phyloP scores from a whole-genome alignment of 2,329 filamentous ascomycete genomes.

The Neofusicoccum parvum region DNA sequence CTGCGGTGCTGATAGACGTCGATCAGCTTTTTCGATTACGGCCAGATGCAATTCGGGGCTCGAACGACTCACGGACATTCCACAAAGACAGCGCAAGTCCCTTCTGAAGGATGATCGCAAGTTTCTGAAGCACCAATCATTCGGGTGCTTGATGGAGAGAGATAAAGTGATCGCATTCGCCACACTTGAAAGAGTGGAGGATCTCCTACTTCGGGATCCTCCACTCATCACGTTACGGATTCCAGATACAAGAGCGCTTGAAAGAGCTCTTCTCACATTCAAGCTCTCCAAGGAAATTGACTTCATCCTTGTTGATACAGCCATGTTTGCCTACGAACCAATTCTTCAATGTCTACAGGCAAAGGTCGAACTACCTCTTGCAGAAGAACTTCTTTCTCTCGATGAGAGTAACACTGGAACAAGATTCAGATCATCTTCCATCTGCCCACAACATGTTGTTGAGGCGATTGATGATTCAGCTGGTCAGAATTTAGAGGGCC shows the following conservation, averaged over 20 bases:
- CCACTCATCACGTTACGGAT: slow-evolving; percentile 58
- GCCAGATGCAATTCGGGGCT: slow-evolving; percentile 50
- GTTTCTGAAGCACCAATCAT: slow-evolving; percentile 61
- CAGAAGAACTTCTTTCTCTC: slow-evolving; percentile 52
- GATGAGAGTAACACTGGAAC: slow-evolving; percentile 3
- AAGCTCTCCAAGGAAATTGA: slow-evolving; percentile 26
- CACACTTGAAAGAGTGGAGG: slow-evolving; percentile 55
- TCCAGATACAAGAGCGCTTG: slow-evolving; percentile 48
- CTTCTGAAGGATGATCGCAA: slow-evolving; percentile 51
- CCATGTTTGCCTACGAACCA: slow-evolving; percentile 70
- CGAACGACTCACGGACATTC: slow-evolving; percentile 41
- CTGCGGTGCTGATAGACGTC: slow-evolving; percentile 30
- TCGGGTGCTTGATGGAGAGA: slow-evolving; percentile 62
- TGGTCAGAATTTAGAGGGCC: slow-evolving; percentile 33
- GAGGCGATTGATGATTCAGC: slow-evolving; percentile 23
- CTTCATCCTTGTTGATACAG: slow-evolving; percentile 55
- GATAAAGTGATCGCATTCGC: slow-evolving; percentile 62
- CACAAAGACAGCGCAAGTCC: slow-evolving; percentile 39
- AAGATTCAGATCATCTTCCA: background rate
- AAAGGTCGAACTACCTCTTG: slow-evolving; percentile 59
- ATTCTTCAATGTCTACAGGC: slow-evolving; percentile 62
- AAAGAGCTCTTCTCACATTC: slow-evolving; percentile 51
- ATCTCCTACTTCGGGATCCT: slow-evolving; percentile 44
- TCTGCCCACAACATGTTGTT: background rate
- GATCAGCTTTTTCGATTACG: slow-evolving; percentile 35